Conservation (phyloP, 345 rosid species). For the Capsella bursapastoris region DNA sequence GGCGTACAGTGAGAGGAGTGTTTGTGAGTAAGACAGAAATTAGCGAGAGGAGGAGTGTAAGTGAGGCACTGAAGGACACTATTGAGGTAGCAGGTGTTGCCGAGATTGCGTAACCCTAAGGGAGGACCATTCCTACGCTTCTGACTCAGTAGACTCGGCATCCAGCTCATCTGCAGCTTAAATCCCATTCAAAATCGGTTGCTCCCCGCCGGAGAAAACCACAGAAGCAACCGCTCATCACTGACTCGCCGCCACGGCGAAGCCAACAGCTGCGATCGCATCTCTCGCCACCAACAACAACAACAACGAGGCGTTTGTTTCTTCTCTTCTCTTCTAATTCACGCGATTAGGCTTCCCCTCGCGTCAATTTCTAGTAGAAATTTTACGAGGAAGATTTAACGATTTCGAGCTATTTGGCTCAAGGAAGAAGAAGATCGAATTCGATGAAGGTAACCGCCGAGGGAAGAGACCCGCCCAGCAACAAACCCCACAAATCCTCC, state of each 20-base stretch:
- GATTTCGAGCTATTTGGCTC: conserved; percentile 11
- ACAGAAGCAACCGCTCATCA: conserved; percentile 35
- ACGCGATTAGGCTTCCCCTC: conserved; percentile 21
- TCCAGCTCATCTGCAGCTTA: conserved; percentile 93
- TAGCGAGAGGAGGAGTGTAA: conserved; percentile 96
- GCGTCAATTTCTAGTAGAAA: not conserved
- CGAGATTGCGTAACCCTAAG: conserved; percentile 89
- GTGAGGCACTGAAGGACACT: conserved; percentile 96
- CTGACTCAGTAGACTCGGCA: conserved; percentile 81
- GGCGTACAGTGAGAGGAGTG: conserved; percentile 82
- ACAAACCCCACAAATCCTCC: conserved; percentile 43
- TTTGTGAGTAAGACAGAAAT: conserved; percentile 81
- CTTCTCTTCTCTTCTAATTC: conserved; percentile 17
- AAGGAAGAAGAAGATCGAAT: conserved; percentile 33
- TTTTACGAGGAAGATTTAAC: conserved; percentile 12
- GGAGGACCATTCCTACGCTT: conserved; percentile 84
- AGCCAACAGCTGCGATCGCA: conserved; percentile 48
- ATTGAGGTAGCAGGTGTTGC: conserved; percentile 96
- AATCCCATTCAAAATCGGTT: conserved; percentile 53
- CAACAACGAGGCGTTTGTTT: conserved; percentile 7
- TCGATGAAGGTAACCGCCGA: conserved; percentile 43
- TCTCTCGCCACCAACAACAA: conserved; percentile 13
- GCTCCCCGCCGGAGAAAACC: conserved; percentile 42
- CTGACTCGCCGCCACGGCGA: conserved; percentile 40
- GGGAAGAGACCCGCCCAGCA: conserved; percentile 51